Conservation (phyloP, 305 asterid genomes). For the Ajuga reptans region DNA sequence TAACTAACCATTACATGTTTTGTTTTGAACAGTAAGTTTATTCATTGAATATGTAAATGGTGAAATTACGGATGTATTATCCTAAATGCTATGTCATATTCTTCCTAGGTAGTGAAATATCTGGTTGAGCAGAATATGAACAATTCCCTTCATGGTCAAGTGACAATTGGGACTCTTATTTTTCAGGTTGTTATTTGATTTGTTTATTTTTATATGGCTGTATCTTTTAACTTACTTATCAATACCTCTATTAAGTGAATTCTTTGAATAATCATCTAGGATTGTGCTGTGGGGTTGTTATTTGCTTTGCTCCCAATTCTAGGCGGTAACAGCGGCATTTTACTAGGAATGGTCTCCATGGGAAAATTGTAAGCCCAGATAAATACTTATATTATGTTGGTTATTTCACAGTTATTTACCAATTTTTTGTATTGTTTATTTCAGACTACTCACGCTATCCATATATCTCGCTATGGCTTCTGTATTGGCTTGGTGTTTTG, state of each 20-base stretch:
- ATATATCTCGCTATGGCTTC: conserved; percentile 66
- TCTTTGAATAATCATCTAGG: conserved; percentile 41
- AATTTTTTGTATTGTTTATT: conserved; percentile 22
- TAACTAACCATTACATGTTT: conserved; percentile 2
- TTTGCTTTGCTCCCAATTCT: conserved; percentile 93
- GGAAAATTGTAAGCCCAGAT: conserved; percentile 64
- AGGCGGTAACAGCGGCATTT: conserved; percentile 82
- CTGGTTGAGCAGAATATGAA: conserved; percentile 68
- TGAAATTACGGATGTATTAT: conserved; percentile 11
- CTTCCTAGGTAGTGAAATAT: conserved; percentile 73
- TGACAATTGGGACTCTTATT: conserved; percentile 88
- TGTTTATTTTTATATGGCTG: conserved; percentile 6
- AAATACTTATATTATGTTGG: conserved; percentile 10
- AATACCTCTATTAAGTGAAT: conserved; percentile 1
- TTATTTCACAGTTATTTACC: conserved; percentile 10
- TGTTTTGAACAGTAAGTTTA: not conserved
- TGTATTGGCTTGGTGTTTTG: conserved; percentile 67
- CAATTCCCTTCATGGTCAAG: conserved; percentile 86
- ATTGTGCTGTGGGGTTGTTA: conserved; percentile 91
- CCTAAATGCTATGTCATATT: conserved; percentile 19
- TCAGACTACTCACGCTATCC: conserved; percentile 70
- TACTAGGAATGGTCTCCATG: conserved; percentile 81
- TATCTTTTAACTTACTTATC: conserved; percentile 10
- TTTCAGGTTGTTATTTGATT: conserved; percentile 57
- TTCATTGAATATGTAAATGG: not conserved